These are phyloP conservation scores for Mentha longifolia DNA, from an alignment of 257 asterid species.

Conservation along the genomic window DNA sequence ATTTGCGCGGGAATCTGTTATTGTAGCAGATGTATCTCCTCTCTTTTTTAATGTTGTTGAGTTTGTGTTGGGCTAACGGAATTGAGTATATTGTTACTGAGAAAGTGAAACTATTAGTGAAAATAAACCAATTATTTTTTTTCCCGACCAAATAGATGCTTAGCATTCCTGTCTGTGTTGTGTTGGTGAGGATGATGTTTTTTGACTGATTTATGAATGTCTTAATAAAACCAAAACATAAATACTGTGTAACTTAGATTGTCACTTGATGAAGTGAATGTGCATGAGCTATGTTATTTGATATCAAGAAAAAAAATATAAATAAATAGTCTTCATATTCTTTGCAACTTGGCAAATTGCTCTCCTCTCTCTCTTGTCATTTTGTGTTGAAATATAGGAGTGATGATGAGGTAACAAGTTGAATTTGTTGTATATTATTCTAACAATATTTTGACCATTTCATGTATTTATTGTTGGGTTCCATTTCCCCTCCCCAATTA, in stretches of 20 bases:
- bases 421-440: not conserved
- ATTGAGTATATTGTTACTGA: conserved; percentile 17
- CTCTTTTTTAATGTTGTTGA: conserved; percentile 3
- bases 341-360: not conserved
- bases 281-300: conserved; percentile 27
- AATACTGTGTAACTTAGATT: not conserved
- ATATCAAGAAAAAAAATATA: not conserved
- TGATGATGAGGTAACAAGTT: conserved; percentile 2
- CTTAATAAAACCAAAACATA: conserved; percentile 7
- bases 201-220: not conserved
- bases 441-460: not conserved
- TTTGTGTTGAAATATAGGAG: not conserved
- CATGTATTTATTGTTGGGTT: not conserved
- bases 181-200: conserved; percentile 7
- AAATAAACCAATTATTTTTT: conserved; percentile 12
- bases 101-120: conserved; percentile 19
- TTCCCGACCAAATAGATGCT: conserved; percentile 22
- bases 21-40: conserved; percentile 18
- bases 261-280: conserved; percentile 7
- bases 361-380: not conserved
- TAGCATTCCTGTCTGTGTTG: not conserved
- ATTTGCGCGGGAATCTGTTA: conserved; percentile 14
- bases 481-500: too few relatives aligned
- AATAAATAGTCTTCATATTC: not conserved
- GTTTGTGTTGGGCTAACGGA: conserved; percentile 27